These are phyloP conservation scores for Syncephalastrum monosporum DNA, from an alignment of 371 early-diverging fungal genomes.

Conservation along the genomic window DNA sequence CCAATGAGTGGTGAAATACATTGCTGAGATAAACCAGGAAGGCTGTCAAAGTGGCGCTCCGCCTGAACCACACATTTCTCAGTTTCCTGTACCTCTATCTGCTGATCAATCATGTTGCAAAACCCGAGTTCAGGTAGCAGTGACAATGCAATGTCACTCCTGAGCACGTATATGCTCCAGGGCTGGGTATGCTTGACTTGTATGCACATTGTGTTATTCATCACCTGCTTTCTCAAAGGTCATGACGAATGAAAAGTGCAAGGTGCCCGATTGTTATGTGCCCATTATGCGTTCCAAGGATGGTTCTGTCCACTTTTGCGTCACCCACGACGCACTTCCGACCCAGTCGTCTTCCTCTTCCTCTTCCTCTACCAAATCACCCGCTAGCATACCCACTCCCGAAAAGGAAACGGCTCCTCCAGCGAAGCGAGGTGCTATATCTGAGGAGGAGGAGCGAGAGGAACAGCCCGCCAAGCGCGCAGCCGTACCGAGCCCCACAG, in stretches of 20 bases:
- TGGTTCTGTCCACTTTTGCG: constrained; percentile 47
- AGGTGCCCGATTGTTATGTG: constrained; percentile 36
- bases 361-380: not conserved
- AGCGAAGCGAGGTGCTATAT: constrained; percentile 10
- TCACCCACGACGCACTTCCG: constrained; percentile 44
- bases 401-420: constrained; percentile 6
- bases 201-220: not conserved
- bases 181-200: constrained; percentile 43
- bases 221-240: constrained; percentile 26
- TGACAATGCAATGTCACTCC: constrained; percentile 19
- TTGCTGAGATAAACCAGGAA: too few species aligned
- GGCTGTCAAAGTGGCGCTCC: too few species aligned
- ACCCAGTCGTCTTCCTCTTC: constrained; percentile 12
- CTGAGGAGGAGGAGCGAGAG: not conserved
- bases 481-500: too few species aligned
- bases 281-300: constrained; percentile 60
- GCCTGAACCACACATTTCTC: too few species aligned
- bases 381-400: not conserved
- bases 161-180: constrained; percentile 42
- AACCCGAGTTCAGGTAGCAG: not conserved
- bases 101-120: too few species aligned
- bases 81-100: too few species aligned
- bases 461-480: too few species aligned
- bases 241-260: constrained; percentile 50
- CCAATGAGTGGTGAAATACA: too few species aligned